Conservation (phyloP, 805 yeast species). For the Yueomyces sp. region DNA sequence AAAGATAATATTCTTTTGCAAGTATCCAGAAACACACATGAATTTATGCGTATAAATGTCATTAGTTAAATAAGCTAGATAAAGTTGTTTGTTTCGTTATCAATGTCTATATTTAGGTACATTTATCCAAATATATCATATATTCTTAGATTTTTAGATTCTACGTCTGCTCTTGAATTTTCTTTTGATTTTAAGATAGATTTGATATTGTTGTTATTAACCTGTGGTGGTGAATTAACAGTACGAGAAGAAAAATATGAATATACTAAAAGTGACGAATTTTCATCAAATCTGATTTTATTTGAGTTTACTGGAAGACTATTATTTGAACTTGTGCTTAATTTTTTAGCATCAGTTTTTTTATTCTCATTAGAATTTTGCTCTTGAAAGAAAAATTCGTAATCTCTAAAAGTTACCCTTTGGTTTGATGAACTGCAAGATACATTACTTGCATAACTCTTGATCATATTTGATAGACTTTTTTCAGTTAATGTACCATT, state of each 20-base stretch:
- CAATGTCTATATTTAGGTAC: too few relatives aligned
- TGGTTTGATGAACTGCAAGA: too few relatives aligned
- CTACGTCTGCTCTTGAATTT: constrained; percentile 17
- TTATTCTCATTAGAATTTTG: too few relatives aligned
- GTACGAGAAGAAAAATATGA: too few relatives aligned
- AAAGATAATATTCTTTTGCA: too few relatives aligned
- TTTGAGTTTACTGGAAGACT: neutral
- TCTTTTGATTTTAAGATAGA: constrained; percentile 27
- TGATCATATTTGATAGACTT: too few relatives aligned
- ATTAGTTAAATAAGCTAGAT: too few relatives aligned
- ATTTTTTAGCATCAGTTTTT: neutral
- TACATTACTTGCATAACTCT: too few relatives aligned
- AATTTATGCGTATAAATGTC: too few relatives aligned
- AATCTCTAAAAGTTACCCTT: neutral
- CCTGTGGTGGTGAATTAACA: constrained; percentile 10
- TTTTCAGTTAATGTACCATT: neutral
- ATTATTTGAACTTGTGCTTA: neutral
- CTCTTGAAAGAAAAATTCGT: neutral
- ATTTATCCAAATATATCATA: too few relatives aligned
- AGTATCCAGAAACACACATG: too few relatives aligned
- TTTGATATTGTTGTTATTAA: constrained; percentile 5
- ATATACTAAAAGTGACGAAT: constrained; percentile 17
- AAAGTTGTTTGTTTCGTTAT: too few relatives aligned
- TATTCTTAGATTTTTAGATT: neutral
- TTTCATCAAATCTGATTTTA: constrained; percentile 15